A percentile compares a stretch with the other conserved stretches of the same genome.
Conservation (phyloP, 805 yeast species). For the Sungouiozyma intestinalis region DNA sequence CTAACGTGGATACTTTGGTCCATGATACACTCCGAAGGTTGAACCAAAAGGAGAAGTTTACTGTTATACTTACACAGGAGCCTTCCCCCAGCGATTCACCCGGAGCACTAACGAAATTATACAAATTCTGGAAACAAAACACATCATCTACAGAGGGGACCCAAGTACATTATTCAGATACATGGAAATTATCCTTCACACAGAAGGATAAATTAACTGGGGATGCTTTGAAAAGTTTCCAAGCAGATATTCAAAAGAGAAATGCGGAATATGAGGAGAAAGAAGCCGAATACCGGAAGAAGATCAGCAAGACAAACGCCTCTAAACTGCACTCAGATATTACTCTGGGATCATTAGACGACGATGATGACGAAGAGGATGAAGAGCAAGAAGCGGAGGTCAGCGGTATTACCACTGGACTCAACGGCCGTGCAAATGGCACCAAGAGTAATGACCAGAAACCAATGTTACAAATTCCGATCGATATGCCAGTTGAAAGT, state of each 20-base stretch:
- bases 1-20: slow-evolving; percentile 55
- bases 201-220: slow-evolving; percentile 43
- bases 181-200: slow-evolving; percentile 26
- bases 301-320: slow-evolving; percentile 15
- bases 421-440: slow-evolving; percentile 4
- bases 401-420: slow-evolving; percentile 18
- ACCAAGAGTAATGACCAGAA: not conserved
- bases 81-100: not conserved
- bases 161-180: slow-evolving; percentile 43
- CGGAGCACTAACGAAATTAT: slow-evolving; percentile 8
- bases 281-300: slow-evolving; percentile 26
- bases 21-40: slow-evolving; percentile 42
- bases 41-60: slow-evolving; percentile 54
- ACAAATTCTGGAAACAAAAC: slow-evolving; percentile 39
- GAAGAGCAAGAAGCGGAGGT: slow-evolving; percentile 26
- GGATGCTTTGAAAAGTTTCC: slow-evolving; percentile 40
- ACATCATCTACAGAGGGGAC: slow-evolving; percentile 45
- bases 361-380: slow-evolving; percentile 19
- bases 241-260: slow-evolving; percentile 35
- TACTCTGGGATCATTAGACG: not conserved
- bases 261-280: slow-evolving; percentile 32
- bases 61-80: slow-evolving; percentile 52
- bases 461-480: slow-evolving; percentile 15
- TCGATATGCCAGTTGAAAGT: slow-evolving; percentile 19
- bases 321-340: not conserved